Conservation (phyloP, 768 basidiomycete species). For the Serendipita sp. region DNA sequence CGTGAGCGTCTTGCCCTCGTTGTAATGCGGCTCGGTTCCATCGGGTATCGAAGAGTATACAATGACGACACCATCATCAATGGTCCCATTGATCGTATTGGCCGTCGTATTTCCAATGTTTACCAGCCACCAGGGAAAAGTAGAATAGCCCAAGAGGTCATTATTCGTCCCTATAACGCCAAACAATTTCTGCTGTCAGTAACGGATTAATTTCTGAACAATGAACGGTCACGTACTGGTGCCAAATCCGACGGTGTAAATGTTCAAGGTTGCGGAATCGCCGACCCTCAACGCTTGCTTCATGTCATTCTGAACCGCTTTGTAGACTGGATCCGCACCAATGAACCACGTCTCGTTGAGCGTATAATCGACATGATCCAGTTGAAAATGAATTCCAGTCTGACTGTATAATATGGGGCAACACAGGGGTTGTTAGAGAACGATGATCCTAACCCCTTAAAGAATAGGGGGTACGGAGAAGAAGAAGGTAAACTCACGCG, state of each 20-base stretch:
- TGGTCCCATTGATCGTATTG: slow-evolving; percentile 11
- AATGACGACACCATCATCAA: slow-evolving; percentile 26
- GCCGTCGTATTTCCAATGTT: not conserved
- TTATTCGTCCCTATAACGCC: not conserved
- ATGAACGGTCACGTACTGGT: not conserved
- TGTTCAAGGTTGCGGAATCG: not conserved
- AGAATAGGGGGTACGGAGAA: not conserved
- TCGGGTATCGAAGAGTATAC: slow-evolving; percentile 7
- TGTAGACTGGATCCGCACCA: not conserved
- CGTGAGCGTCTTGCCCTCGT: slow-evolving; percentile 10
- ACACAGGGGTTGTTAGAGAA: too few species aligned
- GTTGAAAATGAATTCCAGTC: slow-evolving; percentile 1
- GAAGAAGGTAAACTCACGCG: not conserved
- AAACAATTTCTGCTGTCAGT: slow-evolving; percentile 13
- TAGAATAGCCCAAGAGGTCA: slow-evolving; percentile 22
- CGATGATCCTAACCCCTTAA: too few species aligned
- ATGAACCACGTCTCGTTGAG: slow-evolving; percentile 4
- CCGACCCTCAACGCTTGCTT: not conserved
- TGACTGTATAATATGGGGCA: not conserved
- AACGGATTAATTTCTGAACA: not conserved
- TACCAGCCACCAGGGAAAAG: slow-evolving; percentile 23
- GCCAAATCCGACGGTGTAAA: slow-evolving; percentile 3
- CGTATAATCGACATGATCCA: not conserved
- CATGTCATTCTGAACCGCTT: not conserved
- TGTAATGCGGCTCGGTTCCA: not conserved